Evolutionary conservation across 306 rosid species (phyloP), one percentile per base, ranked within the genome.

Genomic region (Ormosia semicastrata): DNA sequence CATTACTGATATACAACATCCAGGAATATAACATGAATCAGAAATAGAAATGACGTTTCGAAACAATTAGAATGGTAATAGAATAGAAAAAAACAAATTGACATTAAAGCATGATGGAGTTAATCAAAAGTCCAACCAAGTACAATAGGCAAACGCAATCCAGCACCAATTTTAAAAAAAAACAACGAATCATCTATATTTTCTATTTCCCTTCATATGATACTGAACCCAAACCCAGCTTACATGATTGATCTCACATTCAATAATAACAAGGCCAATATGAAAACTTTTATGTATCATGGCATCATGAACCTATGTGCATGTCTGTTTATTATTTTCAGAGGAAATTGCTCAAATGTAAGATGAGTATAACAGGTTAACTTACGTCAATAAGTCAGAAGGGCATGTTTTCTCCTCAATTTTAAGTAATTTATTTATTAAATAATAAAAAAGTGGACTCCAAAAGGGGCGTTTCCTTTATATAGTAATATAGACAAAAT

Each of bases 1-100:
- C 99, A 89, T 96, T 96, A 82, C 99, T 96, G 98, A 81, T 46
- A 81, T 66, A 83, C 84, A 76, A 72, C 33, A 78, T 52, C 24
- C 47, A 86, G 74, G 67, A 69, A 75, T 32, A 54, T 24, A 77
- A 41, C 75, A 54, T 7, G 62, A 70, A 69, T 84, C 80, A 87
- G 86, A 82, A 63, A 82, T 2, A 29, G 11, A 71, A 52, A 78
- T 39, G 36, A 58, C 65, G 24, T 66, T 17, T 10, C 0, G 10
- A 78, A 67, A 80, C 14, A 69, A 30, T 46, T 50, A 52, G 56
- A 29, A 50, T 66, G 46, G 64, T 8, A 65, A 10, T 63, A 62
- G 43, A 50, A 66, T 47, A 59, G 13, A 32, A 67, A 81, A 53
- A 49, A 77, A 44, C 64, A 77, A 63, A 71, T 32, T 64, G 43